Conservation (phyloP, 192 early-diverging fungal genomes). For the Backusella circina region DNA sequence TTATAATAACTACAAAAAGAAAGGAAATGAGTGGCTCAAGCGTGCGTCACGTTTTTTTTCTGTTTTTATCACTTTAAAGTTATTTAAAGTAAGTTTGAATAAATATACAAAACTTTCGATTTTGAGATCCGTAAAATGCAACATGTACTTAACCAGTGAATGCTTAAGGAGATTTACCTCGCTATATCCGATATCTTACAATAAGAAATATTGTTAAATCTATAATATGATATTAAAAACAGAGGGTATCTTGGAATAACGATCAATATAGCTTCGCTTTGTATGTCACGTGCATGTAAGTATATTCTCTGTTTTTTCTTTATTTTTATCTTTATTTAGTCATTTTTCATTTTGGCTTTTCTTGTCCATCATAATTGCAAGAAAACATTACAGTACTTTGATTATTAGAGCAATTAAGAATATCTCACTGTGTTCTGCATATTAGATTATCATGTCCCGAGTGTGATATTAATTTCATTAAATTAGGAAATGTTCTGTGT, state of each 20-base stretch:
- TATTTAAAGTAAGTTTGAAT: neutral
- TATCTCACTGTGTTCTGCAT: neutral
- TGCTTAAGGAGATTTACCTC: neutral
- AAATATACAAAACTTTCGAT: neutral
- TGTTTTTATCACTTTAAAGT: neutral
- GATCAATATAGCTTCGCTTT: neutral
- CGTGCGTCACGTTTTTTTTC: neutral
- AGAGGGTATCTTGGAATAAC: neutral
- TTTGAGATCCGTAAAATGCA: neutral
- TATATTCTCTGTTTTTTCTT: neutral
- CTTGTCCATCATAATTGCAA: neutral
- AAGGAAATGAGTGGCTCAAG: neutral
- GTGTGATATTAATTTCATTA: neutral
- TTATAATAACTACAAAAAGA: neutral
- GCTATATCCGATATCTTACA: neutral
- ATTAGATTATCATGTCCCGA: neutral
- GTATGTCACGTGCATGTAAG: neutral
- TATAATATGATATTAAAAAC: neutral
- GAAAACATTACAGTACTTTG: neutral
- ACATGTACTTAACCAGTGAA: neutral
- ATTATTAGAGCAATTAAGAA: neutral
- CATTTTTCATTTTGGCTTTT: neutral
- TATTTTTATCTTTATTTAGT: neutral
- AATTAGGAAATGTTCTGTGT: neutral
- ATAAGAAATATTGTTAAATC: neutral